phyloP scores from a whole-genome alignment of 768 basidiomycete genomes.

The Neoboletus brunneissimus region DNA sequence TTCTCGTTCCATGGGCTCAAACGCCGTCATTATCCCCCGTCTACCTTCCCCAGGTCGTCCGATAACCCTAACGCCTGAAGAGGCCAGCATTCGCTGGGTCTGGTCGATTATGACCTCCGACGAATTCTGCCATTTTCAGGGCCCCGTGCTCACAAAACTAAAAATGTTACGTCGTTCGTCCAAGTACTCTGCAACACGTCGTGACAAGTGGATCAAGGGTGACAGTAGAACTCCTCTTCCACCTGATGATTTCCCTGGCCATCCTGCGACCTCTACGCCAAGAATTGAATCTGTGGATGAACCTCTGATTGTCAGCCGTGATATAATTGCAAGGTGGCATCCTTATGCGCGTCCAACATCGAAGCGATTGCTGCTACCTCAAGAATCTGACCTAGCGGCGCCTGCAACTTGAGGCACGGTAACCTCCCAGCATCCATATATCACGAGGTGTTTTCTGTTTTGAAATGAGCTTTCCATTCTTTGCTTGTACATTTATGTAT shows the following conservation, averaged over 20 bases:
- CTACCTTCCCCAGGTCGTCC: constrained; percentile 24
- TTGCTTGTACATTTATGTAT: neutral
- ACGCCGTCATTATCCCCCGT: constrained; percentile 24
- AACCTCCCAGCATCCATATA: neutral
- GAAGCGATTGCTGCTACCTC: constrained; percentile 18
- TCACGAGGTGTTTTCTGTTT: neutral
- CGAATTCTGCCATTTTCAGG: neutral
- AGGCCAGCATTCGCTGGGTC: constrained; percentile 18
- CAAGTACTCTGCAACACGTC: neutral
- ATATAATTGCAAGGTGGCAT: constrained; percentile 5
- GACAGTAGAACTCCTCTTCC: constrained; percentile 10
- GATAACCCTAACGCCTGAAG: constrained; percentile 16
- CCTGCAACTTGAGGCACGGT: neutral
- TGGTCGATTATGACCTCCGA: constrained; percentile 22
- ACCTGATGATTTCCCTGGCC: constrained; percentile 15
- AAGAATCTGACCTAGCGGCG: constrained; percentile 1
- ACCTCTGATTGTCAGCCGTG: constrained; percentile 11
- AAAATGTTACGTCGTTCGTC: neutral
- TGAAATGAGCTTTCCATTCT: neutral
- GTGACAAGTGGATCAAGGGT: constrained; percentile 7
- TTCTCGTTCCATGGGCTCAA: constrained; percentile 7
- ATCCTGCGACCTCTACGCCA: neutral
- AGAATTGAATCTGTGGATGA: constrained; percentile 10
- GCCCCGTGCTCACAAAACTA: neutral
- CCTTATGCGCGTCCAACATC: constrained; percentile 20